Conservation (phyloP, 2,329 filamentous ascomycete species). For the Hymenotorrendiella dingleyae region DNA sequence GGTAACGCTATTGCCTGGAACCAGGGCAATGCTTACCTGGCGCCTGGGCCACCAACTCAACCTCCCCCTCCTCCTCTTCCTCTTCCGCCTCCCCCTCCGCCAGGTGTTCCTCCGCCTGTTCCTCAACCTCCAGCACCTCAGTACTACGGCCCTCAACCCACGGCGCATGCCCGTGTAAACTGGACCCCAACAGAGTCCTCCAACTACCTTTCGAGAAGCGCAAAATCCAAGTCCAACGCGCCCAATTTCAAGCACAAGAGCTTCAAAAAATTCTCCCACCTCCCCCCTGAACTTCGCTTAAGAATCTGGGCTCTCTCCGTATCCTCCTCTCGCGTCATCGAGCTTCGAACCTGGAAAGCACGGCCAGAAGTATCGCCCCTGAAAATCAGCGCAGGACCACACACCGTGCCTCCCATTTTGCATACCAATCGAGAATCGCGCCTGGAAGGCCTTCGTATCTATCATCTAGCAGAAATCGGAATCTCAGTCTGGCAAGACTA, state of each 20-base stretch:
- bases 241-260: neutral
- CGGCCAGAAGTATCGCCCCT: conserved; percentile 9
- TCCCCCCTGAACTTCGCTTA: conserved; percentile 22
- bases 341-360: conserved; percentile 19
- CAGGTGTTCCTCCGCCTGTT: neutral
- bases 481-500: conserved; percentile 10
- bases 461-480: conserved; percentile 14
- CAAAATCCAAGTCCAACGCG: neutral
- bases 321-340: conserved; percentile 12
- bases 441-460: conserved; percentile 14
- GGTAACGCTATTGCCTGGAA: no score
- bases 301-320: conserved; percentile 19
- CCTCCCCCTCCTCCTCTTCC: neutral
- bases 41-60: no score
- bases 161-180: conserved; percentile 7
- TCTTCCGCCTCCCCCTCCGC: neutral
- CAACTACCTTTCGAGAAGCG: neutral
- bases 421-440: conserved; percentile 18
- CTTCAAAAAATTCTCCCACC: conserved; percentile 16
- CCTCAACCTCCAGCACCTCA: neutral
- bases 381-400: conserved; percentile 13
- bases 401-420: conserved; percentile 13
- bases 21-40: no score
- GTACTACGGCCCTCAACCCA: conserved; percentile 1
- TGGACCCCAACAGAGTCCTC: conserved; percentile 9